Conservation (phyloP, 371 early-diverging fungal species). For the Entomophthora muscae region DNA sequence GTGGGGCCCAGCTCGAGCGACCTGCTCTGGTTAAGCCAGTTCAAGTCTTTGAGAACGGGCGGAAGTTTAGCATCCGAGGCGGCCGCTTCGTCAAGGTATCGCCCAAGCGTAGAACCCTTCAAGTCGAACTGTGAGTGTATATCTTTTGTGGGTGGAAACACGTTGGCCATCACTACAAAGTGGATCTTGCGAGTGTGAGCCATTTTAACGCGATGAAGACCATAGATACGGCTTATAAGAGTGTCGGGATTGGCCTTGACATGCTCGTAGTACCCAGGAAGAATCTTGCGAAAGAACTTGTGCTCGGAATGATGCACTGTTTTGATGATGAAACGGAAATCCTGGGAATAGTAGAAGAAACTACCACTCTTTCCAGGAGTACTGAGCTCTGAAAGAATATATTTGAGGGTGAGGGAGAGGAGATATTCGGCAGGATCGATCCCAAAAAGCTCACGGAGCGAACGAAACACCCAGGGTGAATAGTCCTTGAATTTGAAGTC, state of each 20-base stretch:
- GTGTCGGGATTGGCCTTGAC: slow-evolving; percentile 80
- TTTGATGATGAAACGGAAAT: slow-evolving; percentile 95
- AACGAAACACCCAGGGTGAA: slow-evolving; percentile 57
- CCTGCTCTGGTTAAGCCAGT: slow-evolving; percentile 62
- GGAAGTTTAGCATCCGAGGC: slow-evolving; percentile 53
- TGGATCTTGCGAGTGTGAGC: slow-evolving; percentile 84
- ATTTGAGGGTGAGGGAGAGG: slow-evolving; percentile 88
- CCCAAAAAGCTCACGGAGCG: slow-evolving; percentile 65
- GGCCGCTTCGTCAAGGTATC: slow-evolving; percentile 43
- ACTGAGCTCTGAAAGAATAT: slow-evolving; percentile 83
- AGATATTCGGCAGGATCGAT: slow-evolving; percentile 88
- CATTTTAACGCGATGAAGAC: slow-evolving; percentile 86
- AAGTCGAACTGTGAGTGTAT: slow-evolving; percentile 90
- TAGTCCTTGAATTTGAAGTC: slow-evolving; percentile 96
- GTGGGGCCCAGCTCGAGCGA: slow-evolving; percentile 68
- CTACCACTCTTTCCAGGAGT: slow-evolving; percentile 90
- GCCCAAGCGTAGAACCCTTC: slow-evolving; percentile 84
- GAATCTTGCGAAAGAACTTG: slow-evolving; percentile 68
- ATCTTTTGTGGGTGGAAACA: slow-evolving; percentile 88
- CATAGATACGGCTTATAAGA: slow-evolving; percentile 79
- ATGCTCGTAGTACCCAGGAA: slow-evolving; percentile 80
- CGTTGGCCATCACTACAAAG: slow-evolving; percentile 97
- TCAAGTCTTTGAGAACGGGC: slow-evolving; percentile 84
- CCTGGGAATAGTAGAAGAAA: slow-evolving; percentile 93
- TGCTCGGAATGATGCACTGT: slow-evolving; percentile 91